These are phyloP conservation scores for Leccinum pachyderme DNA, from an alignment of 1,284 basidiomycete genomes.

Conservation along the genomic window DNA sequence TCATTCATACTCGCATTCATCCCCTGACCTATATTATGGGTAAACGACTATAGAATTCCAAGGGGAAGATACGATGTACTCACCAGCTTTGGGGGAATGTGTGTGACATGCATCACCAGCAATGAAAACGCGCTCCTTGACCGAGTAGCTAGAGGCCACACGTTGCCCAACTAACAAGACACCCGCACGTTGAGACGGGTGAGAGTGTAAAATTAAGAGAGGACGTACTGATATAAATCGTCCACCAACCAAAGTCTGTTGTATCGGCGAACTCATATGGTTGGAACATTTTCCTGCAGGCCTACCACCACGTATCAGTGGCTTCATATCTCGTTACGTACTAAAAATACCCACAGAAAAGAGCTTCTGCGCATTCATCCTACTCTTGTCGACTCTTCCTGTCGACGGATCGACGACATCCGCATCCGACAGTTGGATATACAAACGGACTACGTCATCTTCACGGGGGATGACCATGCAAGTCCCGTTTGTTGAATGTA, in stretches of 20 bases:
- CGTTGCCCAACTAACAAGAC: constrained; percentile 64
- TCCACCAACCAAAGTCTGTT: constrained; percentile 75
- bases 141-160: constrained; percentile 67
- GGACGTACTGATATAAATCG: constrained; percentile 63
- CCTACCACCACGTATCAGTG: constrained; percentile 33
- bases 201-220: neutral
- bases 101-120: constrained; percentile 83
- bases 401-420: constrained; percentile 48
- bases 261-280: constrained; percentile 66
- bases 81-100: constrained; percentile 76
- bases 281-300: constrained; percentile 61
- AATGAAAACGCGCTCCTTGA: constrained; percentile 74
- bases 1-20: constrained; percentile 83
- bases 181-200: neutral
- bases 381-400: constrained; percentile 61
- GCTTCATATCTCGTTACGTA: neutral
- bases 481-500: constrained; percentile 61
- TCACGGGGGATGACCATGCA: constrained; percentile 80
- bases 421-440: constrained; percentile 64
- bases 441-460: constrained; percentile 68
- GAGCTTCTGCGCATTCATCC: constrained; percentile 59
- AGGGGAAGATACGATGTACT: neutral
- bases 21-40: constrained; percentile 43
- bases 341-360: constrained; percentile 44
- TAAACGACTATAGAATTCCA: neutral